phyloP scores from a whole-genome alignment of 495 filamentous ascomycete genomes.

The Aspergillus egyptiacus region DNA sequence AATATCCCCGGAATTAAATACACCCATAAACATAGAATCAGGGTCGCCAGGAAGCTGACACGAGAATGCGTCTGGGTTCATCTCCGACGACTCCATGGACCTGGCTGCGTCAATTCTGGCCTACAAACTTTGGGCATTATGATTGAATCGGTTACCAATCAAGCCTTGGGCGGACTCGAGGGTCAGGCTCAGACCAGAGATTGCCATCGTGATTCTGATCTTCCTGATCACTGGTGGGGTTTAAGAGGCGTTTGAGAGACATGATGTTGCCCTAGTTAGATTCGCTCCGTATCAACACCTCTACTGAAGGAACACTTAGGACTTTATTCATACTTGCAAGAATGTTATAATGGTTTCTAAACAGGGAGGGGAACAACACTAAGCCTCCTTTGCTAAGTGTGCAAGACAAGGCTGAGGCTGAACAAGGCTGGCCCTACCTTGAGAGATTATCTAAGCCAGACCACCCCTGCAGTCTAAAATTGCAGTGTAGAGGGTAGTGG shows the following conservation, averaged over 20 bases:
- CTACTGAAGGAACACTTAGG: too few relatives aligned
- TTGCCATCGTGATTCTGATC: neutral
- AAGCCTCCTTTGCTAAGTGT: neutral
- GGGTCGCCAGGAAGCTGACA: neutral
- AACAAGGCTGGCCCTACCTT: neutral
- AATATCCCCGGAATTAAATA: neutral
- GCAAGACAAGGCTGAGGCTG: neutral
- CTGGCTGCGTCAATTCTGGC: neutral
- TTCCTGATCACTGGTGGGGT: neutral
- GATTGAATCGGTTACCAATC: neutral
- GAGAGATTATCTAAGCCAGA: neutral
- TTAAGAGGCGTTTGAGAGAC: constrained; percentile 1
- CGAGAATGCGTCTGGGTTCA: neutral
- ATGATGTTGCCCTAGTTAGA: neutral
- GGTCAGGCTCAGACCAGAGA: neutral
- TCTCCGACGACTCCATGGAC: neutral
- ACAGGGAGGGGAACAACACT: neutral
- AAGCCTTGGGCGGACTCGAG: neutral
- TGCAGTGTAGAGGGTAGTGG: neutral
- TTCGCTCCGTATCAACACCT: neutral
- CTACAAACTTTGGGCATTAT: neutral
- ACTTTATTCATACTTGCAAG: neutral
- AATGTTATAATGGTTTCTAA: neutral
- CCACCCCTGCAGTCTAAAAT: neutral
- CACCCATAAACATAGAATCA: neutral